Evolutionary conservation across 768 basidiomycete genomes (phyloP), one percentile per base, ranked within the genome.

Genomic region (Pulveroboletus sp.): DNA sequence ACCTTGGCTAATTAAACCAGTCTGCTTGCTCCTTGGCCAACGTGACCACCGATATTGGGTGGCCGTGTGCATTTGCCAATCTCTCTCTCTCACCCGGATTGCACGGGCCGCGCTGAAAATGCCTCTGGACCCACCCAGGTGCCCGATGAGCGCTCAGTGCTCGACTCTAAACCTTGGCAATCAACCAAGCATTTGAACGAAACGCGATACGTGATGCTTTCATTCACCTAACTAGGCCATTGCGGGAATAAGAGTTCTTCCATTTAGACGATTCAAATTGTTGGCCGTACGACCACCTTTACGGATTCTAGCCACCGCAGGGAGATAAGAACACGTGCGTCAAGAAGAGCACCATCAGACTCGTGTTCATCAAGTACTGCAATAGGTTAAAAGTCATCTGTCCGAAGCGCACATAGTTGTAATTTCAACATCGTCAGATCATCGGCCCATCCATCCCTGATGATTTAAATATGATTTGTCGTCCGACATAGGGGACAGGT

Each of bases 381-480:
- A 6, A 47, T 37, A 28, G 17, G 41, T 37, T 43, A 49, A 36
- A 27, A 18, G 8, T 24, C 50, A 24, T 50, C 48, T 36, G 32
- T 17, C 30, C 14, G 6, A 43, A 47, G 39, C 39, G 52, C 38
- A 38, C 27, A 0, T 11, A 6, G 35, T 32, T 36, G 8, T 39
- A 21, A 37, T 44, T 49, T 45, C 35, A 46, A 49, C 51, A 43
- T 24, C 39, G 32, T 41, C 14, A 6, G 12, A 48, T 56, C 55
- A 72, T 17, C 81, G 76, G 44, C 79, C 80, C 80, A 82, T 81
- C 80, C 80, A 82, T 35, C 81, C 81, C 81, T 82, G 54, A 58
- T 51, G 47, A 56, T 45, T 31, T 48, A 46, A 32, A 27, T 47
- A 10, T 39, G 11, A 44, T 44, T 36, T 36, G 37, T 50, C 31